Base-by-base conservation (phyloP, 176 grass and related monocot genomes). In the Otatea glauca region DNA sequence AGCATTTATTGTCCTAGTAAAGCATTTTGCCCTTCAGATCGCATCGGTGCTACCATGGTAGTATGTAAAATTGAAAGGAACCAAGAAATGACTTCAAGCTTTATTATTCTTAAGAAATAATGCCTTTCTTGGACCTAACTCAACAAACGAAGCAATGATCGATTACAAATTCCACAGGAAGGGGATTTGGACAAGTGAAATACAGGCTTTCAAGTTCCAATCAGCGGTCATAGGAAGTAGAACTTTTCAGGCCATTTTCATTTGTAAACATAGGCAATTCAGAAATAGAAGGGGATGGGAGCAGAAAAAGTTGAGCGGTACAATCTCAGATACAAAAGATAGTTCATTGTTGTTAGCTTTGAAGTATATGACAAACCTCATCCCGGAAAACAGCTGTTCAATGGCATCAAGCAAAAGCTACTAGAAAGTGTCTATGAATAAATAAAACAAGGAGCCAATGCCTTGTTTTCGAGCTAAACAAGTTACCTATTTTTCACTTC, bases 401-500 rank as follows among this genome's bases (percentile, higher is more conserved):
- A 27, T 71, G 43, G 34, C 49, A 62, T 61, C 39, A 35, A 69
- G 41, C 38, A 65, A 64, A 71, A 77, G 51, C 2, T 72, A 47
- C 17, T 20, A 24, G 12, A 15, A 79, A 70, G 21, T 45, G 5
- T 75, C 56, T 58, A 24, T 4, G 38, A 68, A 37, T 49, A 44
- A 58, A 45, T 47, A 37, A 78, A 60, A 86, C 23, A 86, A 37
- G 23, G n/a, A 87, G 41, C 3, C 1, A 55, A 41, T 55, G 45
- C 43, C 58, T 85, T 76, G 16, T 63, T 78, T 42, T 54, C 34
- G 14, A 61, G 42, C 43, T 68, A 85, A 35, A 63, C 35, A 72
- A 63, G 49, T 77, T 85, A 92, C 93, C 89, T 72, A 83, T 95
- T 94, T 76, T 94, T 98, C 77, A 95, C 83, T 94, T 98, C 96